Conservation (phyloP, 352 stramenopile species). For the Aphanomyces cochlioides region DNA sequence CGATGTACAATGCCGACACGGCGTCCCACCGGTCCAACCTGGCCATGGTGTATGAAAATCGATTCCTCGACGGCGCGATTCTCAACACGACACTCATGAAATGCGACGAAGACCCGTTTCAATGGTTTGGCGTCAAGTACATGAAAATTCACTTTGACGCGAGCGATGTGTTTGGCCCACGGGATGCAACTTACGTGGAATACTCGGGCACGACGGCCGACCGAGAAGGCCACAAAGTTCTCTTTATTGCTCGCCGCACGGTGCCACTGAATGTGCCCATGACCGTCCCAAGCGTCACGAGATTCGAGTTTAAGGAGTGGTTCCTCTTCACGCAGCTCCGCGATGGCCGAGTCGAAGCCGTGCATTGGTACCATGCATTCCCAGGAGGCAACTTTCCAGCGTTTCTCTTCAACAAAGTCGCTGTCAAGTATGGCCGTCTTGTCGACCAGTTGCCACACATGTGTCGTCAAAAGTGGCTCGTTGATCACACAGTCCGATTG, state of each 20-base stretch:
- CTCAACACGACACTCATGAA: constrained; percentile 8
- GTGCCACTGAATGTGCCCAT: background rate
- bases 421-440: background rate
- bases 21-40: background rate
- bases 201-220: constrained; percentile 27
- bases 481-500: background rate
- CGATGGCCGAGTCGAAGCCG: constrained; percentile 16
- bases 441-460: background rate
- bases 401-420: constrained; percentile 25
- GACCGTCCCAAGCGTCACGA: background rate
- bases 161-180: background rate
- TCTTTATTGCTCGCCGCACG: constrained; percentile 22
- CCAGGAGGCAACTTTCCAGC: constrained; percentile 6
- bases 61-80: constrained; percentile 20
- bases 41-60: background rate
- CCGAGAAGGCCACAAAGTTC: constrained; percentile 22
- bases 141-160: background rate
- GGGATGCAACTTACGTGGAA: constrained; percentile 11
- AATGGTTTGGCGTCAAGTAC: constrained; percentile 29
- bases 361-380: constrained; percentile 26
- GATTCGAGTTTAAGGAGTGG: constrained; percentile 14
- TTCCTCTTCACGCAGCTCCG: constrained; percentile 17
- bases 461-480: constrained; percentile 8
- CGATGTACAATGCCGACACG: constrained; percentile 7
- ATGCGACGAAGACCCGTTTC: constrained; percentile 18